Percentiles rank a stretch among this genome's conserved stretches.
These are phyloP conservation scores for Phlebiopsis flavidoalba DNA, from an alignment of 768 basidiomycete genomes.

Conservation along the genomic window DNA sequence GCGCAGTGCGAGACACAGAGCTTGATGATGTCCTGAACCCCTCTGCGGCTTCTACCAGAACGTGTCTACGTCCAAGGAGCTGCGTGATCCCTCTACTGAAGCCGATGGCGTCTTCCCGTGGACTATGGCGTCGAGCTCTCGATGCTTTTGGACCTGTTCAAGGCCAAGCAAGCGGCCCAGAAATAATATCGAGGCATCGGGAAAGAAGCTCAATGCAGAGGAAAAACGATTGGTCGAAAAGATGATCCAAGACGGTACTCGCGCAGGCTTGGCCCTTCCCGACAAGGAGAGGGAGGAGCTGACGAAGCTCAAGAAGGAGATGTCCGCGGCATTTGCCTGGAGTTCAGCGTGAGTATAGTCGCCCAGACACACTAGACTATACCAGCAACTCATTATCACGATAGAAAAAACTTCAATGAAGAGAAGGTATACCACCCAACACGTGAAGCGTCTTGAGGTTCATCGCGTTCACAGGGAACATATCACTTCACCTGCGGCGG, in stretches of 20 bases:
- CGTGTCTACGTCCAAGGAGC: slow-evolving; percentile 64
- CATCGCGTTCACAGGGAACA: slow-evolving; percentile 36
- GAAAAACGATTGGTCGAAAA: slow-evolving; percentile 78
- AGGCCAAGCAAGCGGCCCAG: slow-evolving; percentile 64
- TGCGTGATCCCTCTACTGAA: slow-evolving; percentile 78
- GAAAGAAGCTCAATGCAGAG: slow-evolving; percentile 54
- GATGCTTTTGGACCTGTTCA: slow-evolving; percentile 79
- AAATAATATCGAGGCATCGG: slow-evolving; percentile 61
- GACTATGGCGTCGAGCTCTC: slow-evolving; percentile 72
- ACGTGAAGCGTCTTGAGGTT: background rate
- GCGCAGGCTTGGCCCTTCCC: slow-evolving; percentile 72
- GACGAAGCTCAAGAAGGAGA: slow-evolving; percentile 64
- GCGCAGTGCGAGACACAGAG: slow-evolving; percentile 52
- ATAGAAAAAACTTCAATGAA: slow-evolving; percentile 87
- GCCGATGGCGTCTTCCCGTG: slow-evolving; percentile 65
- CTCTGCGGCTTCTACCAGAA: slow-evolving; percentile 78
- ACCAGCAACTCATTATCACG: background rate
- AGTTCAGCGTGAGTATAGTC: slow-evolving; percentile 58
- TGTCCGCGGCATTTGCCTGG: slow-evolving; percentile 71
- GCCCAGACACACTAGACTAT: background rate
- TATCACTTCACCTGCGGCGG: slow-evolving; percentile 64
- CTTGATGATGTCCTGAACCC: slow-evolving; percentile 51
- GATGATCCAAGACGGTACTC: slow-evolving; percentile 73
- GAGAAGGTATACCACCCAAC: slow-evolving; percentile 50
- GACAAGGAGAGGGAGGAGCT: slow-evolving; percentile 55